These are phyloP conservation scores for Hypoxylon sp. DNA, from an alignment of 2,329 filamentous ascomycete species.

Conservation along the genomic window DNA sequence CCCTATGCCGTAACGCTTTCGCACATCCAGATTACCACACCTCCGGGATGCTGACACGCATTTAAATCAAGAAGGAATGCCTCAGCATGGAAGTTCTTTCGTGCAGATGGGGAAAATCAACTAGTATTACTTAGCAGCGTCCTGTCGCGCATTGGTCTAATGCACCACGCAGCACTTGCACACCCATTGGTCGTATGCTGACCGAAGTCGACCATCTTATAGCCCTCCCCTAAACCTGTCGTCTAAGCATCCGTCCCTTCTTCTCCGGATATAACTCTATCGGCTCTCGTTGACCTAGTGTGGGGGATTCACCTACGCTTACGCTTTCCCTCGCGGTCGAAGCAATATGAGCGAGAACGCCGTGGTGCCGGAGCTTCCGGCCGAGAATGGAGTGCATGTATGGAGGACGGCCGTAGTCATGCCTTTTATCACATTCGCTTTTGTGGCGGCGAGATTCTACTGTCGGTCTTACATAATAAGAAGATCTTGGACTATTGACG, in stretches of 20 bases:
- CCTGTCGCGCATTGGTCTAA: slow-evolving; percentile 12
- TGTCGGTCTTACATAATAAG: slow-evolving; percentile 46
- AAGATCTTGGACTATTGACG: slow-evolving; percentile 46
- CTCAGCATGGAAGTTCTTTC: slow-evolving; percentile 12
- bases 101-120: slow-evolving; percentile 11
- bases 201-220: slow-evolving; percentile 6
- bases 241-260: slow-evolving; percentile 1
- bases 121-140: slow-evolving; percentile 13
- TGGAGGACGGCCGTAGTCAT: slow-evolving; percentile 50
- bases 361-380: slow-evolving; percentile 45
- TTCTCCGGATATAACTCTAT: slow-evolving; percentile 1
- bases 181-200: slow-evolving; percentile 18
- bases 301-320: slow-evolving; percentile 7
- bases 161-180: slow-evolving; percentile 29
- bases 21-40: slow-evolving; percentile 27
- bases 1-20: slow-evolving; percentile 38
- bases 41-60: slow-evolving; percentile 27
- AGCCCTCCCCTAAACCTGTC: slow-evolving; percentile 10
- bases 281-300: neutral
- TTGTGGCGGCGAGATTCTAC: slow-evolving; percentile 51
- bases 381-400: slow-evolving; percentile 52
- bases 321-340: neutral
- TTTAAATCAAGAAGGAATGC: slow-evolving; percentile 37
- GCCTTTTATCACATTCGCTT: slow-evolving; percentile 51
- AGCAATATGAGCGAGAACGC: slow-evolving; percentile 37